Base-by-base conservation (phyloP, 2,329 filamentous ascomycete genomes). In the Leptoxyphium fumago region DNA sequence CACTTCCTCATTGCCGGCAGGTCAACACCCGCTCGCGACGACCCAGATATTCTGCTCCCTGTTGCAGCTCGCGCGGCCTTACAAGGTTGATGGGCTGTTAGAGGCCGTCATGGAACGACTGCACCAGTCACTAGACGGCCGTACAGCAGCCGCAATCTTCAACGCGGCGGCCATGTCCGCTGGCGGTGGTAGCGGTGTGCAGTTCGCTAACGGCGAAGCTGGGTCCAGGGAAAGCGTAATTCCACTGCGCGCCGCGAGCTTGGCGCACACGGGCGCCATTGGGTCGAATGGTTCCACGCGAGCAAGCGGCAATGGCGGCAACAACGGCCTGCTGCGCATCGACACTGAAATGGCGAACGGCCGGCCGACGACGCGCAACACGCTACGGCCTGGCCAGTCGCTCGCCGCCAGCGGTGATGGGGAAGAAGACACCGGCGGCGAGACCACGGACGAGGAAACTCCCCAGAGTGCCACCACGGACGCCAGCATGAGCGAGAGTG, bases 141-240 rank as follows among this genome's bases (percentile, higher is more conserved):
- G 89, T 40, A 98, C 96, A 53, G 89, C 91, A 0, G 91, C 91
- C 0, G 91, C 91, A 5, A 88, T 98, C 0, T 98, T 98, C 70
- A 98, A 98, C 52, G 91, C 91, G 0, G 91, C 89, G 0, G 91
- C 91, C 43, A 96, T 96, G 91, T 91, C 88, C 0, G 91, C 91
- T 1, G 91, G 91, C 10, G 88, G 91, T 21, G 91, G 91, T 0
- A 78, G 87, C 40, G 84, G 84, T 40, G 84, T 89, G 26, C 80
- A 82, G 43, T 84, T 77, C 55, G 55, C 66, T 72, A 32, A 52
- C 2, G 48, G 45, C 18, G 38, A 40, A 36, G 43, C 47, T 17
- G 48, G 70, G 68, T 52, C 50, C 6, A 47, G 51, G 4, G 51
- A 56, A 18, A 55, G 52, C 1, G 63, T 78, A 3, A 56, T 60